Evolutionary conservation across 176 grass and related monocot genomes (phyloP).

Genomic region (Carex cristatella): DNA sequence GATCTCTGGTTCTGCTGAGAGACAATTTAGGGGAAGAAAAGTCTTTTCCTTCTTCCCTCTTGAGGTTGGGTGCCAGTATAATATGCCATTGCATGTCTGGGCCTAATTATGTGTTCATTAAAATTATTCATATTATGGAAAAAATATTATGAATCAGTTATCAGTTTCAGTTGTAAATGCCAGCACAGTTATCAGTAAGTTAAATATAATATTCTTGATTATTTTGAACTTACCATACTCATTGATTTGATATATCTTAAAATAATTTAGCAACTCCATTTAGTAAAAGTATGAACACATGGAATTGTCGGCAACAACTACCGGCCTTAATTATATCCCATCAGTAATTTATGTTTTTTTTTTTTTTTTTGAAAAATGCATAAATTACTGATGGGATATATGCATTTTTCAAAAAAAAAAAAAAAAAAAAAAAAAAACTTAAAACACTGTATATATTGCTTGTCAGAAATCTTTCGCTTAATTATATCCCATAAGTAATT

Average conservation of each 20-base stretch:
- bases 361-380: too few species aligned
- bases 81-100: background rate
- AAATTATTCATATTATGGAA: background rate
- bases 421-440: too few species aligned
- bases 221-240: background rate
- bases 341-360: too few species aligned
- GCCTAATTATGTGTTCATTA: background rate
- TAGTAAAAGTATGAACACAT: background rate
- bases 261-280: background rate
- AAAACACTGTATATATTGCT: background rate
- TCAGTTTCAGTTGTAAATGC: background rate
- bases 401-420: too few species aligned
- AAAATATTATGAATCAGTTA: background rate
- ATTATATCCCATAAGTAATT: too few species aligned
- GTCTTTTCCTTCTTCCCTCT: too few species aligned
- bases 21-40: conserved; percentile 6
- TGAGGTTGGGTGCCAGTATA: background rate
- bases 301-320: background rate
- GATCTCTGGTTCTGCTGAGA: background rate
- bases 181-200: background rate
- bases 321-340: background rate
- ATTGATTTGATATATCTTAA: background rate
- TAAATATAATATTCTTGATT: background rate
- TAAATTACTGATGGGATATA: too few species aligned
- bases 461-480: background rate